Conservation (phyloP, 1,284 basidiomycete species). For the Ustilago loliicola region DNA sequence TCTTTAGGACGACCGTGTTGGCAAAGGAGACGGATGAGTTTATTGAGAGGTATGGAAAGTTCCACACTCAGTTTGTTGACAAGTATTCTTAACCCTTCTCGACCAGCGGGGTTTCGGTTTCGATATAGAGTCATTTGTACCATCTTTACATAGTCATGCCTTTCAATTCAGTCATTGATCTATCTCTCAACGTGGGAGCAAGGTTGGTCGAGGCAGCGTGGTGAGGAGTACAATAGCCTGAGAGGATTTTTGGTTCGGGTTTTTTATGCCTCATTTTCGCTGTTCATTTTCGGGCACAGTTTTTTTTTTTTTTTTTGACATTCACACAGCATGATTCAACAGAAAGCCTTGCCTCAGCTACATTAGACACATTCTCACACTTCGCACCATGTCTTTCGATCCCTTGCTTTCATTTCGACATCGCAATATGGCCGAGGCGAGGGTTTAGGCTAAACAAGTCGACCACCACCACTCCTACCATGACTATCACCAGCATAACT, state of each 20-base stretch:
- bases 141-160: background rate
- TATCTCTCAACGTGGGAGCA: too few relatives aligned
- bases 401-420: too few relatives aligned
- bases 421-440: too few relatives aligned
- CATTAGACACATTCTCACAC: too few relatives aligned
- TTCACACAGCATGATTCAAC: too few relatives aligned
- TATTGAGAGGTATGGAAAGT: conserved; percentile 63
- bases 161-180: background rate
- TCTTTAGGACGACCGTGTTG: conserved; percentile 67
- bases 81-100: conserved; percentile 41
- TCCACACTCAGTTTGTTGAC: conserved; percentile 62
- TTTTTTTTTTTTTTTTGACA: too few relatives aligned
- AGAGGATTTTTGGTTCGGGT: background rate
- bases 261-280: conserved; percentile 3
- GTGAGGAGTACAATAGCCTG: too few relatives aligned
- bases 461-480: conserved; percentile 3
- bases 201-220: too few relatives aligned
- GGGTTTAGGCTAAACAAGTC: conserved; percentile 25
- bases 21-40: conserved; percentile 69
- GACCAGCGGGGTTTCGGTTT: background rate
- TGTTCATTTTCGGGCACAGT: background rate
- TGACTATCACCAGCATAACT: conserved; percentile 34
- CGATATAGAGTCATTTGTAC: background rate
- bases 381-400: too few relatives aligned
- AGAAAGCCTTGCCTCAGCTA: too few relatives aligned